Evolutionary conservation across 1,284 basidiomycete species (phyloP).

Genomic region (Trametes pubescens): DNA sequence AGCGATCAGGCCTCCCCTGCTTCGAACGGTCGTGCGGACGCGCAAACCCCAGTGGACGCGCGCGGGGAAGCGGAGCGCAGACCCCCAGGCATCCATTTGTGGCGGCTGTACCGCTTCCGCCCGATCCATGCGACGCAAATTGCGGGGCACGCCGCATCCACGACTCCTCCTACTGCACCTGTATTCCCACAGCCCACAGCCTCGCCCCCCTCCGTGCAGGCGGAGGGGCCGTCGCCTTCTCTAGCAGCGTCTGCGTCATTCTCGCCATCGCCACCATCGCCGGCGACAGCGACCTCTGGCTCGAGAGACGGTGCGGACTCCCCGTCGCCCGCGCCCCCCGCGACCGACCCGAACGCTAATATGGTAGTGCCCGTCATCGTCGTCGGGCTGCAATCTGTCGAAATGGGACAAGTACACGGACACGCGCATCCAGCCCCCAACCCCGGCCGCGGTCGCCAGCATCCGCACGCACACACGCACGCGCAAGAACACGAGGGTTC

Average conservation of each 20-base stretch:
- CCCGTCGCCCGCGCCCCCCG: constrained; percentile 20
- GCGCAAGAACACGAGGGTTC: constrained; percentile 11
- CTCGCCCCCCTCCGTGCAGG: constrained; percentile 16
- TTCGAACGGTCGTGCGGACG: neutral
- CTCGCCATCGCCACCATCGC: constrained; percentile 9
- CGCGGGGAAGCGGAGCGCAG: constrained; percentile 31
- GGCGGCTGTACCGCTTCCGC: constrained; percentile 81
- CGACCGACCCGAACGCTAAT: constrained; percentile 41
- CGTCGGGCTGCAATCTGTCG: constrained; percentile 79
- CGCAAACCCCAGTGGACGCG: no score
- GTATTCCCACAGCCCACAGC: constrained; percentile 17
- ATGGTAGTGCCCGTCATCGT: constrained; percentile 82
- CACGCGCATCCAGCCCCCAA: neutral
- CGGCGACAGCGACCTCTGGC: constrained; percentile 4
- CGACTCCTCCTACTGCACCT: constrained; percentile 29
- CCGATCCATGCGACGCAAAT: constrained; percentile 55
- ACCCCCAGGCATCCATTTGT: constrained; percentile 71
- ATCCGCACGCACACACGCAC: neutral
- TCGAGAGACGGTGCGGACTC: constrained; percentile 22
- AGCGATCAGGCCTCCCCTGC: constrained; percentile 9
- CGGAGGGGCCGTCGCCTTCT: constrained; percentile 4
- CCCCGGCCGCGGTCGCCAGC: neutral
- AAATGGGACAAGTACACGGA: constrained; percentile 47
- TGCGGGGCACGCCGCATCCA: constrained; percentile 36
- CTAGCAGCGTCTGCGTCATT: constrained; percentile 9